These are phyloP conservation scores for Asclepias syriaca DNA, from an alignment of 257 asterid species.

Conservation along the genomic window DNA sequence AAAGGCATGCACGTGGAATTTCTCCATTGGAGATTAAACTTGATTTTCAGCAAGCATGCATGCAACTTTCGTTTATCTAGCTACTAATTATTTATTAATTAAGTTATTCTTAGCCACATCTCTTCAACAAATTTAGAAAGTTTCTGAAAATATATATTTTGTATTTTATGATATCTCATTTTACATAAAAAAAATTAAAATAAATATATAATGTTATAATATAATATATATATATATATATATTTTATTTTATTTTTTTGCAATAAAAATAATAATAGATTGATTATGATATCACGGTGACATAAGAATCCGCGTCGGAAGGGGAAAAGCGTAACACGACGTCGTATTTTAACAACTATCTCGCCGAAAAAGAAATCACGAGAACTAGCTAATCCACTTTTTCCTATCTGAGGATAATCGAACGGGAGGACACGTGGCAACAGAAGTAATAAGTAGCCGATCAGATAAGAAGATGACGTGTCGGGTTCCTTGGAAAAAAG, in stretches of 20 bases:
- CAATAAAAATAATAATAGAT: no score
- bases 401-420: not conserved
- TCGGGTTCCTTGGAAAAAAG: slow-evolving; percentile 6
- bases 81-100: not conserved
- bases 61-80: not conserved
- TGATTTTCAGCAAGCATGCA: not conserved
- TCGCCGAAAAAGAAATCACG: slow-evolving; percentile 3
- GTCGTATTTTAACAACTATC: not conserved
- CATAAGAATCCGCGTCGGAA: not conserved
- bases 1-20: not conserved
- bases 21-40: not conserved
- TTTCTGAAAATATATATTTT: no score
- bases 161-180: no score
- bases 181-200: no score
- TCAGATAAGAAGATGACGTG: slow-evolving; percentile 15
- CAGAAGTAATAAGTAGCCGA: not conserved
- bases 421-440: not conserved
- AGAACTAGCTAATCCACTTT: not conserved
- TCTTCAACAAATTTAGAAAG: no score
- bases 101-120: no score
- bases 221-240: no score
- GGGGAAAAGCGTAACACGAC: not conserved
- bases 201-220: no score
- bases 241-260: no score
- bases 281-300: slow-evolving; percentile 6